Evolutionary conservation across 805 yeast species (phyloP).

Genomic region (Helenozyma baotianmanensis): DNA sequence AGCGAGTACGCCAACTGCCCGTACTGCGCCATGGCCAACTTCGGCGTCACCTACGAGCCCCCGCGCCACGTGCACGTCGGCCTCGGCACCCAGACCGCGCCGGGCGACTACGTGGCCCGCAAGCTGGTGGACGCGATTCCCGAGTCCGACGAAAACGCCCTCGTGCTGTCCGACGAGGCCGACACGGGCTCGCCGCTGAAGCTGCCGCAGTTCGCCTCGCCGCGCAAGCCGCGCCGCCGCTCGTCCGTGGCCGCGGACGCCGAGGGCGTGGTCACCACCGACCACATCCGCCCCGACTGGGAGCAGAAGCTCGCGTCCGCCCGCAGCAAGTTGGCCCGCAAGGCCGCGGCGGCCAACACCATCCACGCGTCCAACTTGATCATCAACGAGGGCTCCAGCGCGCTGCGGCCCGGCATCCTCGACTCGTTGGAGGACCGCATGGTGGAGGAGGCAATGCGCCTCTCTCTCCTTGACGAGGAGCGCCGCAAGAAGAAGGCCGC

Average conservation of each 20-base stretch:
- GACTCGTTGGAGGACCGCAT: constrained; percentile 55
- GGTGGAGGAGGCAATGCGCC: constrained; percentile 79
- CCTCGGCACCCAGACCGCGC: constrained; percentile 51
- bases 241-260: constrained; percentile 61
- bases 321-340: constrained; percentile 69
- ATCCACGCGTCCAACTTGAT: constrained; percentile 83
- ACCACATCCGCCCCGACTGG: constrained; percentile 91
- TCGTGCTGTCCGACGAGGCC: constrained; percentile 3
- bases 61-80: constrained; percentile 53
- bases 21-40: constrained; percentile 82
- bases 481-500: constrained; percentile 34
- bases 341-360: constrained; percentile 92
- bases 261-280: constrained; percentile 72
- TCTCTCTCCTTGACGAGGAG: constrained; percentile 69
- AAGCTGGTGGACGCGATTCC: constrained; percentile 7
- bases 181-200: constrained; percentile 1
- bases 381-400: constrained; percentile 25
- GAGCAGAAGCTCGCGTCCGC: constrained; percentile 68
- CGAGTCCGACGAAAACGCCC: constrained; percentile 4
- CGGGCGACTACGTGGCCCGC: constrained; percentile 22
- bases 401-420: constrained; percentile 4
- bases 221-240: constrained; percentile 20
- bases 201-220: not conserved
- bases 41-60: constrained; percentile 80
- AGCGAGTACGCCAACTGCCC: constrained; percentile 92